A percentile compares a stretch with the other conserved stretches of the same genome.
phyloP scores from a whole-genome alignment of 352 stramenopile genomes.

The Pythium apleroticum region DNA sequence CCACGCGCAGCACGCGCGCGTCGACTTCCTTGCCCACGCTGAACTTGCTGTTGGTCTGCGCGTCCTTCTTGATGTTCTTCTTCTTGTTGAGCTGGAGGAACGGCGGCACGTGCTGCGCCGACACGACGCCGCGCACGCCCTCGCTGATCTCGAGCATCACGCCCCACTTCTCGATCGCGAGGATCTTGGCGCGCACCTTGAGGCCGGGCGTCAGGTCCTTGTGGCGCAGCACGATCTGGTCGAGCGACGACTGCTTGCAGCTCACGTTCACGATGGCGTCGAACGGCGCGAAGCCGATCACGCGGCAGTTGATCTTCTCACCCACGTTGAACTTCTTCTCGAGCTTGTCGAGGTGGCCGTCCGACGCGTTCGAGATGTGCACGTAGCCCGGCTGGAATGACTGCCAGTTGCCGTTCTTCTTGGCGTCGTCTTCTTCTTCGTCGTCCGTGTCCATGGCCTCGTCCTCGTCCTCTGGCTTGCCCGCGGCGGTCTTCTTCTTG shows the following conservation, averaged over 20 bases:
- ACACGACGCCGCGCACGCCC: constrained; percentile 76
- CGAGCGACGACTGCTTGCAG: constrained; percentile 76
- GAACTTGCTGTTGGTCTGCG: constrained; percentile 72
- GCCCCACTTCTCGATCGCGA: constrained; percentile 80
- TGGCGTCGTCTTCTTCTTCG: constrained; percentile 32
- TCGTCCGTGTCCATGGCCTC: constrained; percentile 57
- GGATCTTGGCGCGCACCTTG: constrained; percentile 78
- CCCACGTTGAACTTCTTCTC: constrained; percentile 84
- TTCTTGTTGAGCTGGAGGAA: constrained; percentile 60
- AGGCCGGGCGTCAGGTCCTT: constrained; percentile 72
- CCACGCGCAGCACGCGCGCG: constrained; percentile 80
- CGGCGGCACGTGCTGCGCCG: constrained; percentile 71
- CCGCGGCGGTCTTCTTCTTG: constrained; percentile 31
- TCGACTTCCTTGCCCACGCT: constrained; percentile 73
- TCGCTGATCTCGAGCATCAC: constrained; percentile 87
- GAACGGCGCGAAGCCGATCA: constrained; percentile 85
- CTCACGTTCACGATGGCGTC: constrained; percentile 84
- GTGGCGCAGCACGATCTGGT: constrained; percentile 76
- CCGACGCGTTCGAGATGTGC: constrained; percentile 86
- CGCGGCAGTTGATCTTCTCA: constrained; percentile 60
- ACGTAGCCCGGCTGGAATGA: constrained; percentile 81
- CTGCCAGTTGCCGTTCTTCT: constrained; percentile 67
- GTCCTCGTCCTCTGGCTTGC: constrained; percentile 24
- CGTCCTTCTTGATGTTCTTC: constrained; percentile 63
- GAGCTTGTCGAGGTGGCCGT: constrained; percentile 84